phyloP scores from a whole-genome alignment of 2,329 filamentous ascomycete genomes.

The Neophaeococcomyces aloes region DNA sequence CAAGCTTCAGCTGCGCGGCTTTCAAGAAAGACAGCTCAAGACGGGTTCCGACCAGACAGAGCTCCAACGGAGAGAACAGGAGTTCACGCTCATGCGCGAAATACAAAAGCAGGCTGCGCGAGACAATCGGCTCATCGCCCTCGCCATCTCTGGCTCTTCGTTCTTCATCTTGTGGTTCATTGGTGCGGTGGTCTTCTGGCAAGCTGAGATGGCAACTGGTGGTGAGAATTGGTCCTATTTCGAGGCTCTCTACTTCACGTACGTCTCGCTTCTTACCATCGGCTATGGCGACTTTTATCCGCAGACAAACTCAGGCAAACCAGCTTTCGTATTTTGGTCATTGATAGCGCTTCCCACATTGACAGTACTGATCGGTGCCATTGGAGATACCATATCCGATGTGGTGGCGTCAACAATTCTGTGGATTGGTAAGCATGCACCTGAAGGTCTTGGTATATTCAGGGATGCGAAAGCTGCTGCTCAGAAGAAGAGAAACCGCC shows the following conservation, averaged over 20 bases:
- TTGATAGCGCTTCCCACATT: conserved; percentile 31
- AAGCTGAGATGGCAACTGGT: conserved; percentile 24
- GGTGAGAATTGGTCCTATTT: conserved; percentile 36
- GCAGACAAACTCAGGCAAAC: conserved; percentile 26
- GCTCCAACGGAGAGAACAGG: conserved; percentile 23
- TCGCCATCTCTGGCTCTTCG: conserved; percentile 30
- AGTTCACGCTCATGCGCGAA: conserved; percentile 36
- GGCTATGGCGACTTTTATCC: conserved; percentile 31
- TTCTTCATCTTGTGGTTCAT: conserved; percentile 37
- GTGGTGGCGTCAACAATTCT: no score
- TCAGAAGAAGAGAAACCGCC: no score
- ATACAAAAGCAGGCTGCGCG: conserved; percentile 31
- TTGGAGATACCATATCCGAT: conserved; percentile 27
- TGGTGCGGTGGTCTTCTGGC: conserved; percentile 29
- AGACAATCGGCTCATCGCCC: no score
- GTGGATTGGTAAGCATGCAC: no score
- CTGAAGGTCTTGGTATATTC: no score
- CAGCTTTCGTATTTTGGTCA: conserved; percentile 33
- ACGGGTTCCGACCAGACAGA: no score
- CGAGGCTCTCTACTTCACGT: conserved; percentile 30
- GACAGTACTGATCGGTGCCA: conserved; percentile 32
- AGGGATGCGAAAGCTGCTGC: no score
- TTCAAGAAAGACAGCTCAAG: no score
- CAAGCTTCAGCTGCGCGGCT: no score
- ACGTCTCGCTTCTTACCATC: conserved; percentile 31